phyloP scores from a whole-genome alignment of 352 stramenopile genomes.

The Aphanomyces astaci region DNA sequence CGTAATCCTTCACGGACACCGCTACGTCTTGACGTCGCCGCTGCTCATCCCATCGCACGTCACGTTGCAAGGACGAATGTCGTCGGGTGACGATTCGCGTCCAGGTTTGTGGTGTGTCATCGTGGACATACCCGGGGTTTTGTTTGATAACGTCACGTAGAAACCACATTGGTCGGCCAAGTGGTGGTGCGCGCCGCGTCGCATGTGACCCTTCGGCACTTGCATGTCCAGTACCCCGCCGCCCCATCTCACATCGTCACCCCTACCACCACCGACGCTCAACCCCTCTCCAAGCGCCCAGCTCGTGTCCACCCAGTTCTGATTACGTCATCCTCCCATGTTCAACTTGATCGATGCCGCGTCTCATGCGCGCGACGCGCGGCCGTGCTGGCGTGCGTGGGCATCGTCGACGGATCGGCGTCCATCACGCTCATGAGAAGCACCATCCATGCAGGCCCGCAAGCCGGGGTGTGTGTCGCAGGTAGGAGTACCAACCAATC shows the following conservation, averaged over 20 bases:
- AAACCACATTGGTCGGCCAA: background rate
- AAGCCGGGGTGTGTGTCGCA: conserved; percentile 1
- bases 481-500: conserved; percentile 1
- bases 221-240: background rate
- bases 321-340: background rate
- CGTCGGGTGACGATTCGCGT: background rate
- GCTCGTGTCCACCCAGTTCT: background rate
- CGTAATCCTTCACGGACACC: background rate
- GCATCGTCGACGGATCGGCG: background rate
- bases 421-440: background rate
- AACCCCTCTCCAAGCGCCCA: background rate
- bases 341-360: background rate
- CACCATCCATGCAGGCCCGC: background rate
- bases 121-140: background rate
- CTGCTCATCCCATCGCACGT: background rate
- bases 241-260: no score
- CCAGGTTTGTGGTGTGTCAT: background rate
- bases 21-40: background rate
- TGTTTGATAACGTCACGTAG: background rate
- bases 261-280: no score
- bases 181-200: background rate
- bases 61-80: background rate
- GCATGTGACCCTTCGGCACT: background rate
- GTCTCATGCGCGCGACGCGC: background rate
- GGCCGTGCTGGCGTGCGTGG: background rate